A percentile compares a stretch with the other conserved stretches of the same genome.
phyloP scores from a whole-genome alignment of 1,284 basidiomycete species.

The Schizopora paradoxa region DNA sequence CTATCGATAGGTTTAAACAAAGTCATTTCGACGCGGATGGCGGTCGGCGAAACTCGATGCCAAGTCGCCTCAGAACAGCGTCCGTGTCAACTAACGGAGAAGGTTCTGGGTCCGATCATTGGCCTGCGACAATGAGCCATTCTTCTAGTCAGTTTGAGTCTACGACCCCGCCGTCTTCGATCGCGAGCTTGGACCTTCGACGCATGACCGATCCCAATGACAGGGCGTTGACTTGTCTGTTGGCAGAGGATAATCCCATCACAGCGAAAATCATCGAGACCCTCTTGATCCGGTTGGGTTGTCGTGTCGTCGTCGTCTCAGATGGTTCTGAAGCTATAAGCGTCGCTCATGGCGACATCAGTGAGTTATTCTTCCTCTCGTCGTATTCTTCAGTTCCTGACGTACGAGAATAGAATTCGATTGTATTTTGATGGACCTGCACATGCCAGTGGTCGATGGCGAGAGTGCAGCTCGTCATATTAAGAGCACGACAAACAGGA shows the following conservation, averaged over 20 bases:
- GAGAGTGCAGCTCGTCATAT: conserved; percentile 91
- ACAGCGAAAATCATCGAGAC: conserved; percentile 96
- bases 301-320: conserved; percentile 88
- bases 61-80: conserved; percentile 81
- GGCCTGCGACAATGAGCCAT: conserved; percentile 55
- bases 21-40: conserved; percentile 69
- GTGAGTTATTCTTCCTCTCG: conserved; percentile 45
- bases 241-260: conserved; percentile 98
- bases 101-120: conserved; percentile 70
- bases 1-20: conserved; percentile 81
- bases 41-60: conserved; percentile 77
- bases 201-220: conserved; percentile 67
- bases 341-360: conserved; percentile 94
- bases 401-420: conserved; percentile 61
- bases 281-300: conserved; percentile 85
- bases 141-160: conserved; percentile 46
- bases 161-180: conserved; percentile 68
- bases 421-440: conserved; percentile 84
- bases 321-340: conserved; percentile 97
- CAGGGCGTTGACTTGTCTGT: conserved; percentile 81
- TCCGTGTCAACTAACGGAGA: conserved; percentile 78
- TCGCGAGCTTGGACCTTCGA: conserved; percentile 70
- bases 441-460: conserved; percentile 90
- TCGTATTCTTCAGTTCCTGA: conserved; percentile 4
- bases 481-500: conserved; percentile 91